phyloP scores from a whole-genome alignment of 2,329 filamentous ascomycete species.

The Coleophoma crateriformis region DNA sequence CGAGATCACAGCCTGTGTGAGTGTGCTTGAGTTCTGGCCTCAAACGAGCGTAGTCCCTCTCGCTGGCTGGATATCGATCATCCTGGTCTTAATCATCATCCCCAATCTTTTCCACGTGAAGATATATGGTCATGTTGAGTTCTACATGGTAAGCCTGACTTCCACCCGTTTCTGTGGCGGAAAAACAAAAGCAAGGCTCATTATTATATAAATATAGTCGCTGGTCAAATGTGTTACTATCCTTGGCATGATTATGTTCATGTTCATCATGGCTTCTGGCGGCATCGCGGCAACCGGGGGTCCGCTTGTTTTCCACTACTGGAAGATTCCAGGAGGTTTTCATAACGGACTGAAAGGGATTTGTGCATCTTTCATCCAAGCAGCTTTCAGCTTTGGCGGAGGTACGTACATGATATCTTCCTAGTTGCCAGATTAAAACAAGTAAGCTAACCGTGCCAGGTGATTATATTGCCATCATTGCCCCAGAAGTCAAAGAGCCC shows the following conservation, averaged over 20 bases:
- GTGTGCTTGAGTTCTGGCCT: slow-evolving; percentile 43
- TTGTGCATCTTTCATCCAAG: slow-evolving; percentile 63
- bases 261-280: not conserved
- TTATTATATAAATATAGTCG: not conserved
- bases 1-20: slow-evolving; percentile 45
- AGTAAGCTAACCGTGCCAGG: not conserved
- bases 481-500: slow-evolving; percentile 47
- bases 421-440: too few relatives aligned
- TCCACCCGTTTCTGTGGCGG: too few relatives aligned
- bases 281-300: not conserved
- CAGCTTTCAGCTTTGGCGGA: slow-evolving; percentile 48
- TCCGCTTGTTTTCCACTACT: slow-evolving; percentile 36
- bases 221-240: not conserved
- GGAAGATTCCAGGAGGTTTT: slow-evolving; percentile 35
- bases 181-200: too few relatives aligned
- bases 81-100: slow-evolving; percentile 38
- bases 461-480: slow-evolving; percentile 43
- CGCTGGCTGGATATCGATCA: slow-evolving; percentile 43
- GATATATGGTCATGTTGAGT: slow-evolving; percentile 31
- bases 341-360: slow-evolving; percentile 43
- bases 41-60: slow-evolving; percentile 57
- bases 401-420: slow-evolving; percentile 18
- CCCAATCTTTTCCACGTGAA: not conserved
- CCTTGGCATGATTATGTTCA: not conserved
- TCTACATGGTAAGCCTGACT: slow-evolving; percentile 17